Conservation (phyloP, 768 basidiomycete genomes). For the Multifurca ochricompacta region DNA sequence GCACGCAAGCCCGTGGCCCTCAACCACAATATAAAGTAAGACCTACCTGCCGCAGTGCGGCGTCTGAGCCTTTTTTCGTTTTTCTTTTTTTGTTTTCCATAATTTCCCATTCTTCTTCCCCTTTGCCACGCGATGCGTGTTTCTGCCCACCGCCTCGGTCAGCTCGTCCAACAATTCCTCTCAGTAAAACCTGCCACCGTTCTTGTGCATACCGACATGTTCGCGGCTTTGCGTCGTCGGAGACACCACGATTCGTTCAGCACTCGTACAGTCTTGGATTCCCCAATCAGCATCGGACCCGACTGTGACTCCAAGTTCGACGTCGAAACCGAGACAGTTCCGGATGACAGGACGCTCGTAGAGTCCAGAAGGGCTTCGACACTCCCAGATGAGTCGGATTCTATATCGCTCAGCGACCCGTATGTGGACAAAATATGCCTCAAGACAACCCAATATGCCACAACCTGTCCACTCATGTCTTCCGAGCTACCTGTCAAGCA, state of each 20-base stretch:
- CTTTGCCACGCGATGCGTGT: conserved; percentile 18
- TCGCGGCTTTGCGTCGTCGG: conserved; percentile 2
- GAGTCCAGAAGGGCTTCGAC: neutral
- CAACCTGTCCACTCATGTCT: neutral
- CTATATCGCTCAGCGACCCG: neutral
- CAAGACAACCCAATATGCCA: neutral
- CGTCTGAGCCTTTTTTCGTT: conserved; percentile 4
- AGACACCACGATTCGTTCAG: neutral
- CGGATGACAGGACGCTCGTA: conserved; percentile 14
- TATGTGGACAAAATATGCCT: neutral
- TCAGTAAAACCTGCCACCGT: neutral
- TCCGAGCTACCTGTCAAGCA: neutral
- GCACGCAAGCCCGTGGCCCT: conserved; percentile 9
- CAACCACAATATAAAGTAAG: conserved; percentile 11
- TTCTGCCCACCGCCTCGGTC: conserved; percentile 3
- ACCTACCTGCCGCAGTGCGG: conserved; percentile 1
- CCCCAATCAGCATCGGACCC: neutral
- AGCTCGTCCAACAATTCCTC: conserved; percentile 5
- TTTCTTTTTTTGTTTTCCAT: neutral
- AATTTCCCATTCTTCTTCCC: neutral
- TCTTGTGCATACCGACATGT: neutral
- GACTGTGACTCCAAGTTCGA: neutral
- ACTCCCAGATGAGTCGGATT: neutral
- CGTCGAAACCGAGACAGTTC: conserved; percentile 6
- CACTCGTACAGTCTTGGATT: neutral